Base-by-base conservation (phyloP, 1,139 yeast species). In the Hyphopichia fennica region DNA sequence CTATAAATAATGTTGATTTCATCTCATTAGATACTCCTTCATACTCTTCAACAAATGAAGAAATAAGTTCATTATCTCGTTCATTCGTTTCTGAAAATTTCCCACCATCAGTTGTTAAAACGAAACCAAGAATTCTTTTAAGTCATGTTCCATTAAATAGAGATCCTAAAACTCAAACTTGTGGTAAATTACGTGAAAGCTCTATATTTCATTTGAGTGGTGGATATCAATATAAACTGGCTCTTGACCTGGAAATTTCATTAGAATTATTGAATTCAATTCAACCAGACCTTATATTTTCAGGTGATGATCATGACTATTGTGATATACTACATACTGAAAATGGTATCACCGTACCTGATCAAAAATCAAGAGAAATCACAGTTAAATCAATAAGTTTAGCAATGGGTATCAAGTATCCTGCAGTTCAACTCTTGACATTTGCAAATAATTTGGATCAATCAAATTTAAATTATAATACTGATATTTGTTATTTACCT, bases 291-390 rank as follows among this genome's bases (percentile, higher is more conserved):
- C 65, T 84, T 8, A 74, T 88, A 1, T 87, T 90, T 58, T 84
- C 96, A 3, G 99, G 99, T 1, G 99, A 93, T 58, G 99, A 93
- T 59, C 99, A 93, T 64, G 82, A 79, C 52, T 77, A 75, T 53
- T 79, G 84, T 53, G 81, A 76, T 47, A 58, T 75, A 4, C 42
- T 46, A 2, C 82, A 77, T 51, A 52, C 56, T 13, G 57, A 51
- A 10, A 43, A 47, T 4, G 41, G 28, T 2, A 47, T 43, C 10
- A 47, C 48, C 7, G 40, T 37, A 2, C 45, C 47, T 4, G 46
- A 52, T 1, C 13, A 37, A 2, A 35, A 53, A 2, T 7, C 28
- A 25, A 54, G 75, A 27, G 82, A 77, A 50, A 62, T 78, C 43
- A 77, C 81, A 23, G 81, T 79, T 28, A 79, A 79, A 51, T 75